Base-by-base conservation (phyloP, 176 grass and related monocot genomes). In the Hsuehochloa calcarea region DNA sequence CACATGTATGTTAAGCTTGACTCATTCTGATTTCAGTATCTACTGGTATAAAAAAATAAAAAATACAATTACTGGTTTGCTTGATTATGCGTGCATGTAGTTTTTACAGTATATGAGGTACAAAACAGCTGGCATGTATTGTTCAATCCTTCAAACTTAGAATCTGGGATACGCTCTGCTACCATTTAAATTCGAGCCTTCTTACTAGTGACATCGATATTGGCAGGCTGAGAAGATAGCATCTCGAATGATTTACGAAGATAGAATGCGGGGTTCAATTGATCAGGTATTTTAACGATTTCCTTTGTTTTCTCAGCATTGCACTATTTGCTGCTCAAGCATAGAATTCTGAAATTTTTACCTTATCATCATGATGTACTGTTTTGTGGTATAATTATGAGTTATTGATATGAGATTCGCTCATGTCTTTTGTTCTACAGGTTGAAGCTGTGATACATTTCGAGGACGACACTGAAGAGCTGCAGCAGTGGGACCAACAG, bases 391-490 rank as follows among this genome's bases (percentile, higher is more conserved):
- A 34, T 74, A 54, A 22, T 19, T 13, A 54, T 59, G 1, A 82
- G 54, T 11, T 41, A 34, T 45, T 54, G 40, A 43, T 65, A 20
- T 73, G 72, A 77, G n/a, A 10, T 55, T 55, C 27, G 9, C 14
- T 6, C 22, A 25, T 47, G 5, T 65, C 9, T 56, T 17, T 79
- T 66, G 68, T 83, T 70, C 68, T 35, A 52, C 75, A 99, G 97
- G 97, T 99, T 86, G 93, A 99, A 82, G 90, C 93, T 46, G 74
- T 99, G 64, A 99, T 99, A 89, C 93, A 99, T 94, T 99, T 99
- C 87, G 97, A 99, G 23, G 97, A 99, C 65, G 97, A 99, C 80
- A 94, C 91, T 0, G 96, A 96, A 82, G 93, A 92, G 87, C 84
- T 99, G 9, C 93, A 92, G 86, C 96, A 96, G 84, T 99, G 97